Conservation (phyloP, 306 rosid species). For the Ceratonia siliqua region DNA sequence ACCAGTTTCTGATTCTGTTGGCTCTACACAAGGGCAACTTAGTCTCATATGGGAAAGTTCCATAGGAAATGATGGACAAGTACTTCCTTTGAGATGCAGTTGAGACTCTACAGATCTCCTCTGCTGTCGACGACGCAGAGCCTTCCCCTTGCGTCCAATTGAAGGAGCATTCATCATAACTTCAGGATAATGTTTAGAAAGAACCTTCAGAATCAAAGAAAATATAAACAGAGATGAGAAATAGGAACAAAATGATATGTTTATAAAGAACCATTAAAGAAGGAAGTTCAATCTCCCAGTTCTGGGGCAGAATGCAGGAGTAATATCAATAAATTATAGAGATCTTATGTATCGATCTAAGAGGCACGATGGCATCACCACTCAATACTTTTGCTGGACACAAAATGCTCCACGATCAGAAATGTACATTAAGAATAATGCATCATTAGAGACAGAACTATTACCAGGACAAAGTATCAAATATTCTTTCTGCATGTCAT, state of each 20-base stretch:
- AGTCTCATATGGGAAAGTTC: slow-evolving; percentile 11
- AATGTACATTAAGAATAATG: neutral
- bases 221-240: slow-evolving; percentile 12
- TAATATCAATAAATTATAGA: slow-evolving; percentile 5
- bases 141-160: slow-evolving; percentile 95
- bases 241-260: neutral
- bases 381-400: slow-evolving; percentile 1
- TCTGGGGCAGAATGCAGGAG: neutral
- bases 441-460: neutral
- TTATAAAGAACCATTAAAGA: neutral
- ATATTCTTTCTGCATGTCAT: slow-evolving; percentile 12
- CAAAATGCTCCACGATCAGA: neutral
- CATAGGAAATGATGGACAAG: slow-evolving; percentile 16
- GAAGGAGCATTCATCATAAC: slow-evolving; percentile 59
- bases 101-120: slow-evolving; percentile 44
- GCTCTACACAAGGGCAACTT: slow-evolving; percentile 27
- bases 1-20: slow-evolving; percentile 48
- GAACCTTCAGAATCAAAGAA: slow-evolving; percentile 57
- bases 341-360: slow-evolving; percentile 8
- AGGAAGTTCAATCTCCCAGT: neutral
- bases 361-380: slow-evolving; percentile 10
- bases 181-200: slow-evolving; percentile 68
- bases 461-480: neutral
- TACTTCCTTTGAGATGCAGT: slow-evolving; percentile 41
- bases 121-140: slow-evolving; percentile 73